Percentiles rank a stretch among this genome's conserved stretches.
Conservation (phyloP, 2,329 filamentous ascomycete genomes). For the Fusarium pseudocircinatum region DNA sequence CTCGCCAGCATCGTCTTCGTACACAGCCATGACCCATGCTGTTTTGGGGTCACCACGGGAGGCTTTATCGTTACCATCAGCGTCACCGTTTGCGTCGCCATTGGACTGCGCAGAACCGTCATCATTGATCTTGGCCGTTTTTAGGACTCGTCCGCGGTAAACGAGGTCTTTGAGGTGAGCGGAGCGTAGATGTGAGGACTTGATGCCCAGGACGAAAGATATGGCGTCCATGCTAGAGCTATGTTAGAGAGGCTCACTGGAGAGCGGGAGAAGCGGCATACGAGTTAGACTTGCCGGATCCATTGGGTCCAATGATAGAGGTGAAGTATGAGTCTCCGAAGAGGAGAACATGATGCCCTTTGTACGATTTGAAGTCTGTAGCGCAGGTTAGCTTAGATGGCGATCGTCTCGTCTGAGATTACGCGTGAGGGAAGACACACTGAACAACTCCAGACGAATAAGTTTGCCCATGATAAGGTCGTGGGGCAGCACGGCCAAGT, state of each 20-base stretch:
- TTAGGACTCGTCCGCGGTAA: slow-evolving; percentile 92
- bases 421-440: slow-evolving; percentile 60
- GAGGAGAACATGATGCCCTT: slow-evolving; percentile 91
- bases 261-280: slow-evolving; percentile 55
- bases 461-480: slow-evolving; percentile 87
- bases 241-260: background rate
- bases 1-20: slow-evolving; percentile 95
- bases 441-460: slow-evolving; percentile 92
- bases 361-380: slow-evolving; percentile 98
- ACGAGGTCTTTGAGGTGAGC: slow-evolving; percentile 93
- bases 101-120: slow-evolving; percentile 79
- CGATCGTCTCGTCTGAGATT: background rate
- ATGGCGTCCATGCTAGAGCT: slow-evolving; percentile 91
- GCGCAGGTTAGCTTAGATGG: slow-evolving; percentile 25
- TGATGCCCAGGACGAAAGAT: slow-evolving; percentile 97
- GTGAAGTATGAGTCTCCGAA: slow-evolving; percentile 99
- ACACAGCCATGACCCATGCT: slow-evolving; percentile 99
- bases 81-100: slow-evolving; percentile 69
- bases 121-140: slow-evolving; percentile 91
- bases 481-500: slow-evolving; percentile 26
- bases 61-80: slow-evolving; percentile 69
- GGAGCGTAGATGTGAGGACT: slow-evolving; percentile 96
- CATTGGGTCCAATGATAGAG: slow-evolving; percentile 99
- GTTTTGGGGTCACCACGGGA: slow-evolving; percentile 88
- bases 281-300: slow-evolving; percentile 99